Percentiles rank a stretch among this genome's conserved stretches.
These are phyloP conservation scores for Corniculantispora saksenae DNA, from an alignment of 2,329 filamentous ascomycete genomes.

Conservation along the genomic window DNA sequence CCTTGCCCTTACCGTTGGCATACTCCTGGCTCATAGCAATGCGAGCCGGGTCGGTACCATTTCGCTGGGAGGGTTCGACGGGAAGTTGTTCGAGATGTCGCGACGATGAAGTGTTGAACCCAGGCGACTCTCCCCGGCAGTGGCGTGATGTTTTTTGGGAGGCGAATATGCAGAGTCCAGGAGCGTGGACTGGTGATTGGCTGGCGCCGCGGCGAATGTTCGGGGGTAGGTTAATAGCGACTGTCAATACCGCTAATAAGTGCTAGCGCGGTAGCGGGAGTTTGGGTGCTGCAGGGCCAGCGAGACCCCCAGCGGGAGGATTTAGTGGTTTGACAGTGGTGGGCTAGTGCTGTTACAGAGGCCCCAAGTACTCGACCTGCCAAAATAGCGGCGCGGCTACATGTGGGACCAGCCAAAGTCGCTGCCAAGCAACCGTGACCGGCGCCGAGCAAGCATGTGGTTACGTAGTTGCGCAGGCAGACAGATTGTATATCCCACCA, in stretches of 20 bases:
- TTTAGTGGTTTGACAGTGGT: too few species aligned
- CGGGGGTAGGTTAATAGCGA: background rate
- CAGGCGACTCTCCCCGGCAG: background rate
- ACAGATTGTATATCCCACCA: slow-evolving; percentile 2
- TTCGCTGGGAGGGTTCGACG: background rate
- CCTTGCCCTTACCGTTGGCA: slow-evolving; percentile 56
- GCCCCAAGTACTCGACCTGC: background rate
- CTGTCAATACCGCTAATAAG: background rate
- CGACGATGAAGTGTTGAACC: background rate
- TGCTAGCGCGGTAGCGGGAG: background rate
- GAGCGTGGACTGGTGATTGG: slow-evolving; percentile 19
- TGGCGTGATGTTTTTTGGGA: slow-evolving; percentile 20
- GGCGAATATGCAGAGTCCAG: background rate
- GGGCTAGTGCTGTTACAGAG: background rate
- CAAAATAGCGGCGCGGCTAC: background rate
- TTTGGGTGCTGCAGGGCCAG: background rate
- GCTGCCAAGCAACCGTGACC: slow-evolving; percentile 3
- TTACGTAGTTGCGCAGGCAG: slow-evolving; percentile 17
- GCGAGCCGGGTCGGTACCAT: slow-evolving; percentile 19
- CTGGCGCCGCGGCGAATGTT: slow-evolving; percentile 6
- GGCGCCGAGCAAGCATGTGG: background rate
- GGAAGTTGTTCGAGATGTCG: background rate
- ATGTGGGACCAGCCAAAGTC: background rate
- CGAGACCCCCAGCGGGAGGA: background rate
- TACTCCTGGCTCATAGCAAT: slow-evolving; percentile 63